phyloP scores from a whole-genome alignment of 2,329 filamentous ascomycete species.

The Sarocladiaceae sp. region DNA sequence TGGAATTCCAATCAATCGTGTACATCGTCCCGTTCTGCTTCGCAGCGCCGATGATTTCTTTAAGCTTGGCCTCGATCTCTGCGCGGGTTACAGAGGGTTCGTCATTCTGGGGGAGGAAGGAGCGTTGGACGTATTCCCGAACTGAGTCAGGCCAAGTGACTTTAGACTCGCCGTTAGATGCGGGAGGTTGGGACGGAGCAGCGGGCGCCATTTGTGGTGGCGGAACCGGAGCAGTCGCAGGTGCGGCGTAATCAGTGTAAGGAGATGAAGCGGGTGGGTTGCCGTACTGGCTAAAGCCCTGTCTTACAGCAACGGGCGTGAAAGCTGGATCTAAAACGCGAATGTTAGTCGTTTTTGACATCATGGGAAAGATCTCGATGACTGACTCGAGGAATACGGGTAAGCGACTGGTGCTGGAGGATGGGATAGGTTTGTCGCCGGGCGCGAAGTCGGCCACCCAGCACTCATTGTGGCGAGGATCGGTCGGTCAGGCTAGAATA shows the following conservation, averaged over 20 bases:
- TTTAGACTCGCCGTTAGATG: conserved; percentile 45
- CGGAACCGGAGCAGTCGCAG: conserved; percentile 12
- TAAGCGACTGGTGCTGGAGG: conserved; percentile 28
- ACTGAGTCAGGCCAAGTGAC: conserved; percentile 79
- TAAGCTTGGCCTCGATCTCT: conserved; percentile 81
- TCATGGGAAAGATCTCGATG: background rate
- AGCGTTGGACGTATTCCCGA: conserved; percentile 80
- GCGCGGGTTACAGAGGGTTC: conserved; percentile 53
- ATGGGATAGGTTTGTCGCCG: conserved; percentile 34
- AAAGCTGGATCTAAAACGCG: conserved; percentile 43
- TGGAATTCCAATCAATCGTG: conserved; percentile 71
- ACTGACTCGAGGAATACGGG: conserved; percentile 22
- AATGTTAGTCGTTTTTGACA: conserved; percentile 17
- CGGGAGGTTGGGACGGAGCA: conserved; percentile 20
- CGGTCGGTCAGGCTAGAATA: conserved; percentile 9
- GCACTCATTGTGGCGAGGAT: conserved; percentile 25
- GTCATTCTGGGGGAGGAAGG: conserved; percentile 70
- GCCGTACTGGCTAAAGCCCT: conserved; percentile 46
- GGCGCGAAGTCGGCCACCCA: conserved; percentile 29
- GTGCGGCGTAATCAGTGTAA: conserved; percentile 24
- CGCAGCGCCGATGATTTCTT: conserved; percentile 75
- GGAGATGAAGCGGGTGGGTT: conserved; percentile 26
- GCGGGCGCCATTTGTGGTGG: conserved; percentile 11
- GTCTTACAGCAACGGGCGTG: conserved; percentile 56
- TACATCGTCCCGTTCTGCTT: conserved; percentile 68